Base-by-base conservation (phyloP, 345 rosid genomes). In the Dipteronia sinensis region DNA sequence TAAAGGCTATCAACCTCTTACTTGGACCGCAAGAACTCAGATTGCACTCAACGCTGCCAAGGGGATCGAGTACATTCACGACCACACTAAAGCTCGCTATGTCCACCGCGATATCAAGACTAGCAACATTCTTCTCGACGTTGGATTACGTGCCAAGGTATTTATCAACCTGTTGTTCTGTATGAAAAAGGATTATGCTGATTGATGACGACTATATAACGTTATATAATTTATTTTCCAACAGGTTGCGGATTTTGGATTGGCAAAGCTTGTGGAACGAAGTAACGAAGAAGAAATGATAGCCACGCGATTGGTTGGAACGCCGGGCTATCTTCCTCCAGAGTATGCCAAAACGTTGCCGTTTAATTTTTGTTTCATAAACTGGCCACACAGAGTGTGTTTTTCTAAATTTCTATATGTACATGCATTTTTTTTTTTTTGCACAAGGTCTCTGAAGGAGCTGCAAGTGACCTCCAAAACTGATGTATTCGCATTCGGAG, bases 171-270 rank as follows among this genome's bases (percentile, higher is more conserved):
- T 4, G 4, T 27, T 1, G 27, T 0, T 34, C 38, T 34, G 1
- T 4, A 34, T 34, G 38, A 34, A 34, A 34, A 34, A 34, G 4
- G 38, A 34, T 4, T 34, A 34, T 34, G 38, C 38, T 2, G 31
- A 29, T 29, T 29, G 31, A 2, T 34, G 38, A 34, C 6, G 38
- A 34, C 38, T 34, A 34, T 34, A 34, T 0, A 34, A 4, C 38
- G 38, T 4, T 34, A 34, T 34, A 34, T 34, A 4, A 34, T 34
- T 5, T 34, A 44, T 38, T 5, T 7, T 11, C 4, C 25, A 44
- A 65, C 25, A 89, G 94, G 95, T 89, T 76, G 91, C 86, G 47
- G 95, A 91, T 82, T 91, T 91, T 66, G 95, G 95, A 74, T 79
- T 89, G 79, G 92, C 81, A 56, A 91, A 86, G 86, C 89, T 91